Conservation (phyloP, 805 yeast genomes). For the Ogataea kodamae region DNA sequence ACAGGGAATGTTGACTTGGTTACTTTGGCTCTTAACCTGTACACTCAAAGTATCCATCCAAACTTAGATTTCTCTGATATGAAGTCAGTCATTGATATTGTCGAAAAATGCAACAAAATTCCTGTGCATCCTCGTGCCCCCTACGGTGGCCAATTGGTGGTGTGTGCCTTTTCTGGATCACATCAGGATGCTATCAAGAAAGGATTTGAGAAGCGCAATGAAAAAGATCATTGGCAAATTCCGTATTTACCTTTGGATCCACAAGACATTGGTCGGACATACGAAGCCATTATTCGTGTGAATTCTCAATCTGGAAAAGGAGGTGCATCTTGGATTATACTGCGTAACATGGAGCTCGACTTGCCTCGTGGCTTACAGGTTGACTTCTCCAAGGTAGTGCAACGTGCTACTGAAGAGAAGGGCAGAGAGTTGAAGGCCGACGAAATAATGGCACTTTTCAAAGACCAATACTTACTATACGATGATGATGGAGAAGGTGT, state of each 20-base stretch:
- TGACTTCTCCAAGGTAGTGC: slow-evolving; percentile 69
- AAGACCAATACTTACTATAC: slow-evolving; percentile 49
- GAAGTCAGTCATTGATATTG: slow-evolving; percentile 60
- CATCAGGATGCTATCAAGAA: slow-evolving; percentile 38
- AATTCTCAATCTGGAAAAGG: slow-evolving; percentile 88
- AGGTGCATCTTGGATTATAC: slow-evolving; percentile 85
- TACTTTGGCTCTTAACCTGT: slow-evolving; percentile 71
- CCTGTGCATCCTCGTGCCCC: slow-evolving; percentile 76
- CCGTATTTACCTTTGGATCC: slow-evolving; percentile 88
- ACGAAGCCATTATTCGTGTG: slow-evolving; percentile 87
- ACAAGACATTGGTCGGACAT: slow-evolving; percentile 79
- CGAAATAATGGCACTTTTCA: slow-evolving; percentile 66
- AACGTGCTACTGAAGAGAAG: slow-evolving; percentile 60
- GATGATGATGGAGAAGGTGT: slow-evolving; percentile 26
- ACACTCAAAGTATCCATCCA: slow-evolving; percentile 74
- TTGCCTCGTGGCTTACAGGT: slow-evolving; percentile 79
- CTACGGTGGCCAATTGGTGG: slow-evolving; percentile 75
- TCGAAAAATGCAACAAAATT: slow-evolving; percentile 74
- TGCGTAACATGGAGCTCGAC: slow-evolving; percentile 71
- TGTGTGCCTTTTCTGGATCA: slow-evolving; percentile 70
- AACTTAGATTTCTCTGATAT: slow-evolving; percentile 68
- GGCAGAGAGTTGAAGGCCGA: slow-evolving; percentile 67
- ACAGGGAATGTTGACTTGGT: slow-evolving; percentile 80
- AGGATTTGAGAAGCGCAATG: slow-evolving; percentile 35
- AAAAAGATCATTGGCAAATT: slow-evolving; percentile 54